These are phyloP conservation scores for Chimonanthus praecox DNA, from an alignment of 164 flowering plant species.

Conservation along the genomic window DNA sequence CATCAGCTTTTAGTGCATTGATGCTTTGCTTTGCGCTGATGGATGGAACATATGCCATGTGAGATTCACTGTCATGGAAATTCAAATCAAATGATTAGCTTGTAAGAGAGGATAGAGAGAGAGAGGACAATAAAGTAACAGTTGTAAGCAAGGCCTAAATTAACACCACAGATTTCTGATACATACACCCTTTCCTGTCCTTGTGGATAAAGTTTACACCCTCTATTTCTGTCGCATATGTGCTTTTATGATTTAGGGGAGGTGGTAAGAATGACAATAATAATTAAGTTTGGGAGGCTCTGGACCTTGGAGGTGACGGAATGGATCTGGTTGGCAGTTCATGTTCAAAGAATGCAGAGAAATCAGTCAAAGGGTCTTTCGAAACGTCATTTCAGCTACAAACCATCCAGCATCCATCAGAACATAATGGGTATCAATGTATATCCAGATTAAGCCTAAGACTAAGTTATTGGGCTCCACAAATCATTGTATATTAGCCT, in stretches of 20 bases:
- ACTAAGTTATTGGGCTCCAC: constrained; percentile 17
- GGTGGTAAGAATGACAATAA: background rate
- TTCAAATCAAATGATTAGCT: constrained; percentile 53
- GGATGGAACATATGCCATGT: constrained; percentile 52
- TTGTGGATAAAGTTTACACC: background rate
- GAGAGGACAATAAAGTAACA: background rate
- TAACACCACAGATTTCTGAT: background rate
- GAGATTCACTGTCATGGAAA: constrained; percentile 25
- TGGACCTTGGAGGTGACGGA: constrained; percentile 13
- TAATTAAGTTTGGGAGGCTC: background rate
- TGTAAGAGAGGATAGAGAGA: constrained; percentile 13
- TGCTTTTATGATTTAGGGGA: background rate
- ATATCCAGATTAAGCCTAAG: constrained; percentile 17
- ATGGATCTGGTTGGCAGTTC: constrained; percentile 40
- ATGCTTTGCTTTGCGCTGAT: constrained; percentile 39
- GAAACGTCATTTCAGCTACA: constrained; percentile 21
- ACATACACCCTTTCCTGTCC: background rate
- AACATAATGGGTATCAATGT: constrained; percentile 10
- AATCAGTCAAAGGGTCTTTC: constrained; percentile 14
- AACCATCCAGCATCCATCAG: constrained; percentile 9
- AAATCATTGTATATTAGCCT: background rate
- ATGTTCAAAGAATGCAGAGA: constrained; percentile 17
- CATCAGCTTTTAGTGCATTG: constrained; percentile 45
- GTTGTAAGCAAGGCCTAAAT: background rate
- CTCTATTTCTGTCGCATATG: background rate